These are phyloP conservation scores for Citrus sp. DNA, from an alignment of 345 rosid genomes.

Conservation along the genomic window DNA sequence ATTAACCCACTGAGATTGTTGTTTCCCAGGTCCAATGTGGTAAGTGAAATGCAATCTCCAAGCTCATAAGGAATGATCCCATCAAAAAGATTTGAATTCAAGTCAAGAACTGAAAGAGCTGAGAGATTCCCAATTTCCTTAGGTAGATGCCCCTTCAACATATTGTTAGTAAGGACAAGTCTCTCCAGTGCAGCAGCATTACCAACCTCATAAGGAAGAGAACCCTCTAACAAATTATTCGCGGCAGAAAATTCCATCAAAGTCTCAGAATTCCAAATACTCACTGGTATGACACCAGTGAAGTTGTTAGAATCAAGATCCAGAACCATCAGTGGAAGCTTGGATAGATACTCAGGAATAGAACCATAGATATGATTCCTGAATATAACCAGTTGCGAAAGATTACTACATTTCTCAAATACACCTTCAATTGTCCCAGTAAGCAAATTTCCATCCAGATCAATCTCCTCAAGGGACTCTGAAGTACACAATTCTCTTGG, in stretches of 20 bases:
- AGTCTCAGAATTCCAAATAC: background rate
- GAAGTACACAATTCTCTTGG: conserved; percentile 52
- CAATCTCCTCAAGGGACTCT: conserved; percentile 51
- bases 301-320: conserved; percentile 80
- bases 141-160: conserved; percentile 54
- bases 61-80: conserved; percentile 66
- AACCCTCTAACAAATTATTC: conserved; percentile 57
- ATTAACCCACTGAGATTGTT: conserved; percentile 19
- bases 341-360: conserved; percentile 57
- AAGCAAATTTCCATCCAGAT: conserved; percentile 57
- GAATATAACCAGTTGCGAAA: conserved; percentile 55
- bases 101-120: conserved; percentile 56
- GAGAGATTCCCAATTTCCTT: conserved; percentile 68
- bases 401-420: conserved; percentile 53
- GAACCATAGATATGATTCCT: conserved; percentile 59
- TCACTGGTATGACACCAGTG: conserved; percentile 8
- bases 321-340: conserved; percentile 73
- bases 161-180: conserved; percentile 63
- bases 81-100: conserved; percentile 69
- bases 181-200: conserved; percentile 50
- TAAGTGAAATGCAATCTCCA: conserved; percentile 58
- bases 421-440: conserved; percentile 61
- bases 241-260: conserved; percentile 78
- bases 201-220: conserved; percentile 60
- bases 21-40: conserved; percentile 30